phyloP scores from a whole-genome alignment of 768 basidiomycete genomes.

The Filobasidium floriforme region DNA sequence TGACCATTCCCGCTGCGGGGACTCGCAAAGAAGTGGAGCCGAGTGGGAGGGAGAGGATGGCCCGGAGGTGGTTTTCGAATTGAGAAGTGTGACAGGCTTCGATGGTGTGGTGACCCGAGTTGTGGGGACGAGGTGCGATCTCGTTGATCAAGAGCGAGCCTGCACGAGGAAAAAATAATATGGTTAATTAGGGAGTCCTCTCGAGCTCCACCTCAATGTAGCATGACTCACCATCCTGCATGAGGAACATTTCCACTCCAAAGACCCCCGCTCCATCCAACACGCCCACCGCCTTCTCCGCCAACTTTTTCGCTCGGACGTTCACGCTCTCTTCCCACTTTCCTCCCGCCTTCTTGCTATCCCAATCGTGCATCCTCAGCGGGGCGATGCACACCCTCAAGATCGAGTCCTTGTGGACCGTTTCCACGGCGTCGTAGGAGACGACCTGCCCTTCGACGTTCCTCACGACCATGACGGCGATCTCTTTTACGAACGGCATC shows the following conservation, averaged over 20 bases:
- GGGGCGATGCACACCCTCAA: conserved; percentile 91
- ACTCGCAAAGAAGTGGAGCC: conserved; percentile 83
- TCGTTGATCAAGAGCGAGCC: conserved; percentile 82
- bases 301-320: conserved; percentile 59
- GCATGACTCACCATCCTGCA: conserved; percentile 62
- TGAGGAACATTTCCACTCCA: conserved; percentile 96
- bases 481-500: conserved; percentile 79
- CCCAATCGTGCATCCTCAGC: conserved; percentile 59
- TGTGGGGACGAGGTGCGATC: conserved; percentile 95
- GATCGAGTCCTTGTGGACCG: conserved; percentile 85
- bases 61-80: conserved; percentile 93
- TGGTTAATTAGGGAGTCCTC: not conserved
- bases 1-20: conserved; percentile 83
- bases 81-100: conserved; percentile 95
- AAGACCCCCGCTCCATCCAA: conserved; percentile 87
- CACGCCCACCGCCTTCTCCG: conserved; percentile 69
- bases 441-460: conserved; percentile 62
- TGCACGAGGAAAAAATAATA: conserved; percentile 36
- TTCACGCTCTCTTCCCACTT: conserved; percentile 56
- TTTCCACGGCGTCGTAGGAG: conserved; percentile 89
- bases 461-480: conserved; percentile 95
- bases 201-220: not conserved
- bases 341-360: conserved; percentile 64
- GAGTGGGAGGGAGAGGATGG: conserved; percentile 80
- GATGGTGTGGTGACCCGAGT: conserved; percentile 97